Percentiles rank a stretch among this genome's conserved stretches.
phyloP scores from a whole-genome alignment of 176 grass and related monocot species.

The Areca catechu region DNA sequence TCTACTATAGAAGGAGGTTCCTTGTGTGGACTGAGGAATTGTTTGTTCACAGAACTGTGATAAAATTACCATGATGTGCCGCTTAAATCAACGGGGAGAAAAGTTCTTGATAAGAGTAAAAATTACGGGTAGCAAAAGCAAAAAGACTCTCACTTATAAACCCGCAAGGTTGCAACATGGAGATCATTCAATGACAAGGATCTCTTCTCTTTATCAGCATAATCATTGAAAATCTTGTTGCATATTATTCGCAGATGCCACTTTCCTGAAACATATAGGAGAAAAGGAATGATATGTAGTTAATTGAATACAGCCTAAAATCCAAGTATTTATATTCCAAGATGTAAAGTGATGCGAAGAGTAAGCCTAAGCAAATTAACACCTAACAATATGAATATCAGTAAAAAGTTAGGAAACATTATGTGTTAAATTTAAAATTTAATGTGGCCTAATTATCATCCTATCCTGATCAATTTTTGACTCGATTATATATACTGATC shows the following conservation, averaged over 20 bases:
- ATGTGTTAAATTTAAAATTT: too few species aligned
- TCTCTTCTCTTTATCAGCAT: conserved; percentile 6
- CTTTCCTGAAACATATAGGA: conserved; percentile 32
- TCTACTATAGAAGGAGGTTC: conserved; percentile 37
- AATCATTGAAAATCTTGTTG: conserved; percentile 33
- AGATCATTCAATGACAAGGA: conserved; percentile 30
- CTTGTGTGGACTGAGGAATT: conserved; percentile 52
- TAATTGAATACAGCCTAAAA: too few species aligned
- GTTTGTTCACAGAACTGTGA: conserved; percentile 61
- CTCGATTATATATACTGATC: too few species aligned
- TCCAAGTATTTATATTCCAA: too few species aligned
- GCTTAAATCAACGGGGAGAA: background rate
- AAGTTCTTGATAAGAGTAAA: background rate
- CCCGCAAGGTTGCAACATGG: conserved; percentile 52
- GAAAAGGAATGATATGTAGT: too few species aligned
- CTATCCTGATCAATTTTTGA: too few species aligned
- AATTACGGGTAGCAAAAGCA: background rate
- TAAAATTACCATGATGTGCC: background rate
- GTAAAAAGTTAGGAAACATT: too few species aligned
- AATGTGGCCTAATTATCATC: too few species aligned
- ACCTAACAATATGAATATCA: too few species aligned
- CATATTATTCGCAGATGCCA: conserved; percentile 41
- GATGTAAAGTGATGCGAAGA: too few species aligned
- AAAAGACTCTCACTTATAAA: conserved; percentile 47
- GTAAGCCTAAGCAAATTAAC: too few species aligned